Evolutionary conservation across 2,329 filamentous ascomycete species (phyloP).

Genomic region (Hypoxylon sp.): DNA sequence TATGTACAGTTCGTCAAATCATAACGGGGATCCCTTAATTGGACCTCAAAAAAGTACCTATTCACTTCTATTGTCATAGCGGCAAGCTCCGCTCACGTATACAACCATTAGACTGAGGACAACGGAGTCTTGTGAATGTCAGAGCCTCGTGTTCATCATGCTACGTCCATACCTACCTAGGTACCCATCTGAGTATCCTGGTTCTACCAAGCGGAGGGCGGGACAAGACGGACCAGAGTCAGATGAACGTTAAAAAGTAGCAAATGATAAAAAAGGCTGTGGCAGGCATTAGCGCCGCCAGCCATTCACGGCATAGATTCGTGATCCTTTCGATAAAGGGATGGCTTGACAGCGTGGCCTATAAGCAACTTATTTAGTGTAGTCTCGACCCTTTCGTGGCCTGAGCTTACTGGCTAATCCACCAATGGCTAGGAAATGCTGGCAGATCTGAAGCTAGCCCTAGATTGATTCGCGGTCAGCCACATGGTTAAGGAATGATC

Average conservation of each 20-base stretch:
- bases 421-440: slow-evolving; percentile 40
- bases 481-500: slow-evolving; percentile 46
- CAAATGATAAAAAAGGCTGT: slow-evolving; percentile 34
- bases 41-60: slow-evolving; percentile 36
- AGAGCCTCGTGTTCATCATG: slow-evolving; percentile 19
- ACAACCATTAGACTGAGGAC: neutral
- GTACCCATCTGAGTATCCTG: neutral
- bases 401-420: slow-evolving; percentile 46
- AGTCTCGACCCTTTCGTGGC: slow-evolving; percentile 46
- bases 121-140: neutral
- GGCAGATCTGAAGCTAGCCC: slow-evolving; percentile 40
- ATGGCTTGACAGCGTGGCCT: slow-evolving; percentile 48
- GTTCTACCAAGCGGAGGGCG: slow-evolving; percentile 15
- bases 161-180: slow-evolving; percentile 17
- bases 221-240: slow-evolving; percentile 20
- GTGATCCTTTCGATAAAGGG: slow-evolving; percentile 35
- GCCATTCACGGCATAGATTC: slow-evolving; percentile 34
- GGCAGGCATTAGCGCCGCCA: slow-evolving; percentile 14
- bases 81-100: slow-evolving; percentile 19
- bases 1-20: slow-evolving; percentile 26
- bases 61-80: slow-evolving; percentile 21
- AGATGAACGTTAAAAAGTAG: slow-evolving; percentile 35
- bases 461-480: slow-evolving; percentile 44
- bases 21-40: slow-evolving; percentile 33
- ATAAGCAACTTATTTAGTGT: slow-evolving; percentile 42